Percentiles rank a stretch among this genome's conserved stretches.
Evolutionary conservation across 805 yeast genomes (phyloP).

Genomic region (Ogataea philodendri): DNA sequence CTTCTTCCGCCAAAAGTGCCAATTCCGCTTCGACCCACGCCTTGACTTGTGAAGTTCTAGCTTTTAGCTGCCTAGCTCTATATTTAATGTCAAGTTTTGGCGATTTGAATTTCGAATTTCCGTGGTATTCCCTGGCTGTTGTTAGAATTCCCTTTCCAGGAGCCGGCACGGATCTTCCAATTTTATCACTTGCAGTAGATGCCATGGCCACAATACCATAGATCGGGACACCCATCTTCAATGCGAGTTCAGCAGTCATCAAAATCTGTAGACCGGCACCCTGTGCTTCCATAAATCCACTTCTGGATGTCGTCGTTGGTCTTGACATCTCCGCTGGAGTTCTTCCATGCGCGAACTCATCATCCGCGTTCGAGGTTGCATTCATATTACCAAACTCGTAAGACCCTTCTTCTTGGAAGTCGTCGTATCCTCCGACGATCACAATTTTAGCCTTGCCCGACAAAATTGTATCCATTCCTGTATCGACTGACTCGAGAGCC

Average conservation of each 20-base stretch:
- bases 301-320: constrained; percentile 93
- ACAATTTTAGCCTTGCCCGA: constrained; percentile 94
- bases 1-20: constrained; percentile 67
- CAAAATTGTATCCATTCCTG: constrained; percentile 90
- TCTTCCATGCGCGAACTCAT: constrained; percentile 92
- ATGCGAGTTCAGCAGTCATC: constrained; percentile 91
- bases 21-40: constrained; percentile 84
- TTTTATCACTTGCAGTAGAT: constrained; percentile 97
- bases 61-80: constrained; percentile 86
- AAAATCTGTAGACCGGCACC: constrained; percentile 98
- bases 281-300: constrained; percentile 99
- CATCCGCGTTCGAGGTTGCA: constrained; percentile 88
- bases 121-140: constrained; percentile 92
- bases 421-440: constrained; percentile 98
- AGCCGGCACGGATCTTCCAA: constrained; percentile 98
- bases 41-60: constrained; percentile 73
- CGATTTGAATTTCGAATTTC: constrained; percentile 72
- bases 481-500: constrained; percentile 94
- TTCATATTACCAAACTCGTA: constrained; percentile 98
- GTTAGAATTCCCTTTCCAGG: constrained; percentile 99
- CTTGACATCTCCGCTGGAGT: constrained; percentile 98
- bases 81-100: constrained; percentile 85
- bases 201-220: constrained; percentile 93
- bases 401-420: constrained; percentile 98
- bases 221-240: constrained; percentile 98